Percentiles rank a stretch among this genome's conserved stretches.
Evolutionary conservation across 2,329 filamentous ascomycete genomes (phyloP).

Genomic region (Monosporascus sp.): DNA sequence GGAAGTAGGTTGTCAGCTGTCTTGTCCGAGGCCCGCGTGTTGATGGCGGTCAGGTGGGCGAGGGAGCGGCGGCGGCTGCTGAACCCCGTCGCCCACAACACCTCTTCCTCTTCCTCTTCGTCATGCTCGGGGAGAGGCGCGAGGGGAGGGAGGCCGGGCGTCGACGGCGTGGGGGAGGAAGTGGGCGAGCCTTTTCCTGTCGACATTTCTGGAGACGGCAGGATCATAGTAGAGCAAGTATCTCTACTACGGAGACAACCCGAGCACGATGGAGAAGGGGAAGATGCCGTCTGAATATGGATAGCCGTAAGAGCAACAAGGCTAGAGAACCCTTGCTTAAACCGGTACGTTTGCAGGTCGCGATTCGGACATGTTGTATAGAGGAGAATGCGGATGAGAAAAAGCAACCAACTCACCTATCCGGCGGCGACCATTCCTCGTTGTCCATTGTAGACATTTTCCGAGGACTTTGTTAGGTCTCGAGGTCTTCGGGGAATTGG

Average conservation of each 20-base stretch:
- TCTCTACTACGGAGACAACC: too few relatives aligned
- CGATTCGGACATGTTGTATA: not conserved
- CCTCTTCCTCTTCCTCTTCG: conserved; percentile 18
- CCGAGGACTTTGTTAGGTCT: conserved; percentile 6
- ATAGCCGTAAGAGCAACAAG: too few relatives aligned
- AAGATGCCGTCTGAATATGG: not conserved
- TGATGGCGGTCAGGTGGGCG: conserved; percentile 14
- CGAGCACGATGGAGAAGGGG: not conserved
- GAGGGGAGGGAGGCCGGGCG: conserved; percentile 6
- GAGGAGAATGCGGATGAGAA: conserved; percentile 5
- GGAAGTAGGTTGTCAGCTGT: conserved; percentile 24
- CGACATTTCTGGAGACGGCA: not conserved
- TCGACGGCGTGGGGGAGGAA: conserved; percentile 7
- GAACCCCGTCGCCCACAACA: conserved; percentile 20
- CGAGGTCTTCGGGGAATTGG: conserved; percentile 6
- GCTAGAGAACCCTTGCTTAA: too few relatives aligned
- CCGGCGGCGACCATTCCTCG: conserved; percentile 10
- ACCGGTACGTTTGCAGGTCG: not conserved
- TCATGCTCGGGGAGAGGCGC: conserved; percentile 12
- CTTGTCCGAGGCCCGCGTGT: conserved; percentile 8
- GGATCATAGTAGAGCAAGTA: conserved; percentile 1
- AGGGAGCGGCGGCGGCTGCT: conserved; percentile 17
- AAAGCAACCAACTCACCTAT: conserved; percentile 21
- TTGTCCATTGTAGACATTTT: conserved; percentile 19
- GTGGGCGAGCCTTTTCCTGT: conserved; percentile 5